These are phyloP conservation scores for Phytophthora constricta DNA, from an alignment of 352 stramenopile genomes.

Conservation along the genomic window DNA sequence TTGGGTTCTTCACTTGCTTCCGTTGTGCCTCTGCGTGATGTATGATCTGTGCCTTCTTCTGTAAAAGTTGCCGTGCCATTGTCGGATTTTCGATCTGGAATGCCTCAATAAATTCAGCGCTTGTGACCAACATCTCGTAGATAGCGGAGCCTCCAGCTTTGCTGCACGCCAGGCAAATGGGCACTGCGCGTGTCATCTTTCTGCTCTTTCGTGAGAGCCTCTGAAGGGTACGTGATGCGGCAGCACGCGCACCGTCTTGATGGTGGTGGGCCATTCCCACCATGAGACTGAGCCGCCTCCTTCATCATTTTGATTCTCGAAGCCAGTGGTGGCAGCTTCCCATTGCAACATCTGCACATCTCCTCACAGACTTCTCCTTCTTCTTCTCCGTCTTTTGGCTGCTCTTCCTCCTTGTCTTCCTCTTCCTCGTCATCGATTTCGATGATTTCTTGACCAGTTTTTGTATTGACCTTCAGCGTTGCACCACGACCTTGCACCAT, in stretches of 20 bases:
- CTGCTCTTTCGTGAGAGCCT: conserved; percentile 27
- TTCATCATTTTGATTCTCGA: conserved; percentile 11
- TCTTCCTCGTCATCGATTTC: background rate
- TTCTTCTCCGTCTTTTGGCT: conserved; percentile 17
- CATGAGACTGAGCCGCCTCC: conserved; percentile 3
- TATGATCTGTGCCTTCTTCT: conserved; percentile 9
- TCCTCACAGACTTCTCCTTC: conserved; percentile 12
- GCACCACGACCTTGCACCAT: background rate
- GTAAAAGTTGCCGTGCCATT: conserved; percentile 7
- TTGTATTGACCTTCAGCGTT: background rate
- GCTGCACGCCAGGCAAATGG: conserved; percentile 25
- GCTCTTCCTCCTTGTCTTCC: background rate
- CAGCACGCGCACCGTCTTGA: conserved; percentile 31
- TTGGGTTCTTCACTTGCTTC: conserved; percentile 1
- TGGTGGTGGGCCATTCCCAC: conserved; percentile 8
- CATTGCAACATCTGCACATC: conserved; percentile 19
- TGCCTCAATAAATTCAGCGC: conserved; percentile 28
- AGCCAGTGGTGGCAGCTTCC: background rate
- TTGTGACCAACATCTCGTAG: conserved; percentile 31
- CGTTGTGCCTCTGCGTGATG: background rate
- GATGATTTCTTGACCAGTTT: background rate
- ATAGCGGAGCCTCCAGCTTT: conserved; percentile 15
- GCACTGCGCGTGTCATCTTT: conserved; percentile 21
- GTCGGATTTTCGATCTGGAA: conserved; percentile 28
- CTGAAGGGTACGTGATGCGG: conserved; percentile 26